Evolutionary conservation across 23 red algal genomes (phyloP).

Genomic region (Gracilaria gracilis): DNA sequence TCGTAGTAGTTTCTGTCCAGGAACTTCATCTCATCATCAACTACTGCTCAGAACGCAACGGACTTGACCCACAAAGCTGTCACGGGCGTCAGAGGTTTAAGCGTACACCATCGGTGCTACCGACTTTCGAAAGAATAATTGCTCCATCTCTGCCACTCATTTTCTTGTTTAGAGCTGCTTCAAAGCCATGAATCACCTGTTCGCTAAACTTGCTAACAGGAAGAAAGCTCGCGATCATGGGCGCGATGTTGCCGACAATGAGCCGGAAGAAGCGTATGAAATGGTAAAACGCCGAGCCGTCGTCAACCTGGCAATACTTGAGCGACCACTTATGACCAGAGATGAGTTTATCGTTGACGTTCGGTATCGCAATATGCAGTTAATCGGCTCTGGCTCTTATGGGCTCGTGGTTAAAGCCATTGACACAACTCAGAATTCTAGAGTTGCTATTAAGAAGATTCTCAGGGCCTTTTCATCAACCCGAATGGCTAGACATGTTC

Average conservation of each 20-base stretch:
- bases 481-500: slow-evolving; percentile 76
- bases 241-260: background rate
- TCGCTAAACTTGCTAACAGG: background rate
- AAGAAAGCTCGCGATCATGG: background rate
- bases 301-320: slow-evolving; percentile 31
- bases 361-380: slow-evolving; percentile 67
- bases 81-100: no score
- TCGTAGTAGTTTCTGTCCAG: no score
- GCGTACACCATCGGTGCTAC: no score
- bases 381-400: slow-evolving; percentile 88
- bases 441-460: slow-evolving; percentile 93
- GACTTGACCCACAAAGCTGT: no score
- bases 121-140: background rate
- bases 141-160: no score
- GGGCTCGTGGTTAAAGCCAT: slow-evolving; percentile 80
- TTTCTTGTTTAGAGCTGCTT: background rate
- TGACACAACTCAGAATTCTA: slow-evolving; percentile 27
- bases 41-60: no score
- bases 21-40: no score
- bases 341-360: slow-evolving; percentile 69
- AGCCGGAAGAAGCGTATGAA: slow-evolving; percentile 5
- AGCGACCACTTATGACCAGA: slow-evolving; percentile 54
- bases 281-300: slow-evolving; percentile 62
- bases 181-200: background rate
- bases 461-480: slow-evolving; percentile 76